Base-by-base conservation (phyloP, 176 grass and related monocot species). In the Raddia distichophylla region DNA sequence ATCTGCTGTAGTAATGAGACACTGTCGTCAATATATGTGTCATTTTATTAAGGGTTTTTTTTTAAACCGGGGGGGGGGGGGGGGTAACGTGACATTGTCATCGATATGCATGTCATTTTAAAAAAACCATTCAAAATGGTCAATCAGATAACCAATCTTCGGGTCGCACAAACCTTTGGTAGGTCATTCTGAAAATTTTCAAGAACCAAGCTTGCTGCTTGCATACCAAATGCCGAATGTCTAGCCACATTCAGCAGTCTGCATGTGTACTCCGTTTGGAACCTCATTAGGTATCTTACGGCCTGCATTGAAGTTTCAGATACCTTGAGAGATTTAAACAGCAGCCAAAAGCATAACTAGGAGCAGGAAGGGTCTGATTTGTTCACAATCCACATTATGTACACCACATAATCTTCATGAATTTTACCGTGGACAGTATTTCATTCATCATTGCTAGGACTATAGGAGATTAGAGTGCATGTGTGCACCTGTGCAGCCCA, bases 261-360 rank as follows among this genome's bases (percentile, higher is more conserved):
- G 15, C 91, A 88, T 53, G 60, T 97, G 73, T 97, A 97, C 35
- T 94, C 80, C 2, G 89, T 90, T 42, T 75, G 85, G 67, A 91
- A 94, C 82, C 87, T 91, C 85, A 94, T 88, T 66, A 97, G 75
- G 58, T 93, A 93, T 61, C 91, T 80, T 88, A 88, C 73, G 6
- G 91, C 94, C 94, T 93, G 69, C 32, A 87, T 53, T 64, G 45
- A 62, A 71, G 40, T 68, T 78, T 72, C 66, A 17, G 65, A 3
- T 10, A 47, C 4, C 4, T 0, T 75, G 42, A 86, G 14, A 87
- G 14, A 87, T 75, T 27, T 18, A 42, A 71, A 74, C 2, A 54
- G 16, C 6, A 13, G 61, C 15, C 15, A 76, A 46, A 76, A 34
- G 6, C 10, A 35, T 49, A 48, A 17, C 65, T 46, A 53, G 5